Evolutionary conservation across 108 stramenopile species (phyloP).

Genomic region (Fragilariopsis cylindrus): DNA sequence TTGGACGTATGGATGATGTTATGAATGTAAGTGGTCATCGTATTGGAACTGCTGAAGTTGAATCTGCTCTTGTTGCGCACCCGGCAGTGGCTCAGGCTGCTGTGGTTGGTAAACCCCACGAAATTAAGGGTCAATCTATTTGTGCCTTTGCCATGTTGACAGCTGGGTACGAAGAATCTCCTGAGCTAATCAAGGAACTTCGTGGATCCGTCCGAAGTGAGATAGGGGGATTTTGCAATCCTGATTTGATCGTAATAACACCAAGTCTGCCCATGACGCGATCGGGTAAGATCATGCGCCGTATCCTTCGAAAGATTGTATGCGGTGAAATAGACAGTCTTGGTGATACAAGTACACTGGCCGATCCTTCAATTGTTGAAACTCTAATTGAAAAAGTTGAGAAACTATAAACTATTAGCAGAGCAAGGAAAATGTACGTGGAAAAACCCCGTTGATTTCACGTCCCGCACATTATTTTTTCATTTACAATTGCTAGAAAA

Average conservation of each 20-base stretch:
- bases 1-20: constrained; percentile 97
- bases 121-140: constrained; percentile 90
- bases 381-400: constrained; percentile 70
- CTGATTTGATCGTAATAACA: constrained; percentile 84
- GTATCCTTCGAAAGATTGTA: constrained; percentile 96
- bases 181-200: constrained; percentile 83
- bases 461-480: too few relatives aligned
- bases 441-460: too few relatives aligned
- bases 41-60: constrained; percentile 96
- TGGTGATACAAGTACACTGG: constrained; percentile 94
- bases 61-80: constrained; percentile 92
- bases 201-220: constrained; percentile 69
- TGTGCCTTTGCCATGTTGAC: constrained; percentile 80
- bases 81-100: constrained; percentile 91
- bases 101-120: constrained; percentile 89
- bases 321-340: constrained; percentile 83
- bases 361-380: constrained; percentile 95
- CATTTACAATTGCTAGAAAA: too few relatives aligned
- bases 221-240: constrained; percentile 92
- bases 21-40: constrained; percentile 96
- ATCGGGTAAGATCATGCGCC: constrained; percentile 95
- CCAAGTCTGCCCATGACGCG: constrained; percentile 94
- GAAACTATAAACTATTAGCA: background rate
- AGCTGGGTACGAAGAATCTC: constrained; percentile 60
- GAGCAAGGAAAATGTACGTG: too few relatives aligned